Evolutionary conservation across 192 early-diverging fungal genomes (phyloP).

Genomic region (Coemansia sp.): DNA sequence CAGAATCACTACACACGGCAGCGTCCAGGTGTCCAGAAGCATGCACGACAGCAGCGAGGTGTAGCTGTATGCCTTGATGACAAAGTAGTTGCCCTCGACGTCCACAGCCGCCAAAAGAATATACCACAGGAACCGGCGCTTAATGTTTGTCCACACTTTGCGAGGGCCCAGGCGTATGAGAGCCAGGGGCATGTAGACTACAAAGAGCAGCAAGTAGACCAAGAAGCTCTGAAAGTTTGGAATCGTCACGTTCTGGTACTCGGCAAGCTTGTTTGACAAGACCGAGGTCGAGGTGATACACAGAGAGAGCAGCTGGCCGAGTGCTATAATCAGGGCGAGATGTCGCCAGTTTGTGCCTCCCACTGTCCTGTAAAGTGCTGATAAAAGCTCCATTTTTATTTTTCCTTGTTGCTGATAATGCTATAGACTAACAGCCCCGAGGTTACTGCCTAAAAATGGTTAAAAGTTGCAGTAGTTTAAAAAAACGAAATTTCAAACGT

Average conservation of each 20-base stretch:
- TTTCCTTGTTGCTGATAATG: slow-evolving; percentile 26
- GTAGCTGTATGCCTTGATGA: slow-evolving; percentile 72
- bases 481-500: slow-evolving; percentile 8
- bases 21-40: slow-evolving; percentile 75
- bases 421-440: too few relatives aligned
- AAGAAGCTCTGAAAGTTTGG: slow-evolving; percentile 74
- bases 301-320: slow-evolving; percentile 67
- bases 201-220: slow-evolving; percentile 55
- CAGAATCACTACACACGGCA: slow-evolving; percentile 69
- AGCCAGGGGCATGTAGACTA: slow-evolving; percentile 52
- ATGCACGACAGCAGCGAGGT: slow-evolving; percentile 73
- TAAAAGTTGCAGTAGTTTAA: slow-evolving; percentile 52
- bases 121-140: slow-evolving; percentile 48
- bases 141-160: slow-evolving; percentile 40
- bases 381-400: slow-evolving; percentile 35
- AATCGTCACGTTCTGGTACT: slow-evolving; percentile 51
- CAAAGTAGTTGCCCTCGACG: slow-evolving; percentile 82
- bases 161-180: slow-evolving; percentile 36
- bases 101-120: slow-evolving; percentile 65
- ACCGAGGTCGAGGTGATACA: slow-evolving; percentile 75
- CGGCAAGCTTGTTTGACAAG: slow-evolving; percentile 59
- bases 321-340: slow-evolving; percentile 45
- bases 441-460: slow-evolving; percentile 49
- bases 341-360: slow-evolving; percentile 42
- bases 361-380: background rate